Evolutionary conservation across 2,329 filamentous ascomycete species (phyloP), one percentile per base, ranked within the genome.

Genomic region (Dryadomyces sulphureus): DNA sequence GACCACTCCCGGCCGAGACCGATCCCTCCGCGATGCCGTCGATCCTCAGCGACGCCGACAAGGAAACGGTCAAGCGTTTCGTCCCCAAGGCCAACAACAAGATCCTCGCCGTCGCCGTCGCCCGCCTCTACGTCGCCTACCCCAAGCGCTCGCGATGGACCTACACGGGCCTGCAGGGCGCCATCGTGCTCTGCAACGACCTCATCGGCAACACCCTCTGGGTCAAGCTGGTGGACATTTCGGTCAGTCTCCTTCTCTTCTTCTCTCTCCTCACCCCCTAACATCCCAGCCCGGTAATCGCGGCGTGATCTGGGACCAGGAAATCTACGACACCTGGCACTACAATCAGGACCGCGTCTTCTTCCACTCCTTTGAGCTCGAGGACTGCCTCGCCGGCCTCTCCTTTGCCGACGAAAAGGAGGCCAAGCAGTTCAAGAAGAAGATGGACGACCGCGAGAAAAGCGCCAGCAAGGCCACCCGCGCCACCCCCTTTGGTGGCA

Each of bases 331-430:
- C 55, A 80, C 79, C 43, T 96, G 94, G 72, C 72, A 73, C 52
- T 98, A 96, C 70, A 94, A 95, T 65, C 90, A 95, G 60, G 92
- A 98, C 62, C 81, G 92, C 50, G 90, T 86, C 49, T 98, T 95
- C 66, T 98, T 98, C 66, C 89, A 96, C 65, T 88, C 86, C 6
- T 98, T 98, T 60, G 92, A 98, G 66, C 75, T 94, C 47, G 89
- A 96, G 64, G 80, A 93, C 52, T 96, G 88, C 57, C 68, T 93
- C 50, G 92, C 88, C 6, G 92, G 81, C 1, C 67, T 98, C 49
- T 94, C 87, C 21, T 98, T 98, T 58, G 80, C 83, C 50, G 92
- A 96, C 62, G 92, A 96, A 68, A 96, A 95, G 65, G 92, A 98
- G 67, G 92, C 92, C 30, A 93, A 86, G 65, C 84, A 86, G 49